These are phyloP conservation scores for Allomyces javanicus DNA, from an alignment of 192 early-diverging fungal species.

Conservation along the genomic window DNA sequence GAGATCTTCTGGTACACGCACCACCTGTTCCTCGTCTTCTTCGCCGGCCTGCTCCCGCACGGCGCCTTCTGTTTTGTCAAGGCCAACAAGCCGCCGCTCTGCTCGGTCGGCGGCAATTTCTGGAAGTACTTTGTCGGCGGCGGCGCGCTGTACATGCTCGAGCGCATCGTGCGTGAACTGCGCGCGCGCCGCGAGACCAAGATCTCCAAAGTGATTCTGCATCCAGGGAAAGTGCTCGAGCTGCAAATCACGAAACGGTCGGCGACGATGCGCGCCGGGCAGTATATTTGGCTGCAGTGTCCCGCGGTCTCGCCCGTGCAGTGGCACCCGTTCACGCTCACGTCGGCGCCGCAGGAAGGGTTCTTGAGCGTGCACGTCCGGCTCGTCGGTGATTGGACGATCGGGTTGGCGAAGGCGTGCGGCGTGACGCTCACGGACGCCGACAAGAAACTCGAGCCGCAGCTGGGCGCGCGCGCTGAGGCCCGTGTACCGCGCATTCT, in stretches of 20 bases:
- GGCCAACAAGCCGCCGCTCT: conserved; percentile 24
- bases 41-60: conserved; percentile 56
- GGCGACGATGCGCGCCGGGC: conserved; percentile 41
- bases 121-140: conserved; percentile 40
- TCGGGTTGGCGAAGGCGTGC: conserved; percentile 33
- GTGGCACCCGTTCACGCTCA: conserved; percentile 74
- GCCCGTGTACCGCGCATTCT: conserved; percentile 21
- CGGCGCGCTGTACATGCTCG: conserved; percentile 40
- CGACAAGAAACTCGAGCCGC: not conserved
- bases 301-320: conserved; percentile 49
- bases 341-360: conserved; percentile 57
- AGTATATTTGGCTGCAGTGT: conserved; percentile 60
- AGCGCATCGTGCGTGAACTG: conserved; percentile 51
- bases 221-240: conserved; percentile 63
- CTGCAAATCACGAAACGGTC: conserved; percentile 54
- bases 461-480: not conserved
- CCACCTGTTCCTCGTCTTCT: conserved; percentile 68
- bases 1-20: conserved; percentile 77
- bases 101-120: conserved; percentile 11
- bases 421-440: not conserved
- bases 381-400: conserved; percentile 57
- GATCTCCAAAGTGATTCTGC: conserved; percentile 63
- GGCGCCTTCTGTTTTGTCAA: conserved; percentile 71
- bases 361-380: conserved; percentile 56
- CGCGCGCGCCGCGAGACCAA: conserved; percentile 42